Evolutionary conservation across 2,329 filamentous ascomycete genomes (phyloP), one percentile per base, ranked within the genome.

Genomic region (Fusarium neocosmosporiellum): DNA sequence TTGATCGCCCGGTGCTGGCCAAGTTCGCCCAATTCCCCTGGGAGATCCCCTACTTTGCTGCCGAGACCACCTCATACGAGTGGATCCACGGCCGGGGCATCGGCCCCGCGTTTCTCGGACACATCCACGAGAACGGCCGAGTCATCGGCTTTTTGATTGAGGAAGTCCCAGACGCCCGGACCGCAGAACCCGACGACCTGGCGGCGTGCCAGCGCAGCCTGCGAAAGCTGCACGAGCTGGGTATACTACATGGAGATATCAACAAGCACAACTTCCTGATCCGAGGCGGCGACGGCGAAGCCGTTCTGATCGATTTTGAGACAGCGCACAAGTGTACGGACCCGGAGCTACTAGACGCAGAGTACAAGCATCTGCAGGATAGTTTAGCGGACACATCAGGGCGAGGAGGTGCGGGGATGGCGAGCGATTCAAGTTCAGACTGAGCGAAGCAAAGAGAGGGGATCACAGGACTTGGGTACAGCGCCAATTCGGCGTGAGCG

Each of bases 201-300:
- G 72, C 66, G n/a, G 70, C 69, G 16, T 82, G 79, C 55, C 76
- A 77, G 33, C 60, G 72, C 16, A 78, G 72, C 54, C 65, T 81
- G 37, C 59, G 58, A 9, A 73, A 68, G 55, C 61, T 81, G 48
- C 80, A 81, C 62, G 65, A 71, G 29, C 74, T 82, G 16, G 80
- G 78, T 7, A 81, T 82, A 46, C 76, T 79, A 58, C 79, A 75
- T 41, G 79, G 80, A 16, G 80, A 82, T 33, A 79, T 80, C 69
- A 81, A 81, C 73, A 82, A 78, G 67, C 72, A 79, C 63, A 82
- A 82, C 59, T 81, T 82, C 53, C 69, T 81, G 13, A 76, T 82
- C 29, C 71, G 74, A 18, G 71, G 71, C 9, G 71, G 71, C 11
- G 46, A 59, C 20, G 63, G 70, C 31, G 66, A 75, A 16, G 79